These are phyloP conservation scores for Perkinsus marinus DNA, from an alignment of 169 alveolate species.

Conservation along the genomic window DNA sequence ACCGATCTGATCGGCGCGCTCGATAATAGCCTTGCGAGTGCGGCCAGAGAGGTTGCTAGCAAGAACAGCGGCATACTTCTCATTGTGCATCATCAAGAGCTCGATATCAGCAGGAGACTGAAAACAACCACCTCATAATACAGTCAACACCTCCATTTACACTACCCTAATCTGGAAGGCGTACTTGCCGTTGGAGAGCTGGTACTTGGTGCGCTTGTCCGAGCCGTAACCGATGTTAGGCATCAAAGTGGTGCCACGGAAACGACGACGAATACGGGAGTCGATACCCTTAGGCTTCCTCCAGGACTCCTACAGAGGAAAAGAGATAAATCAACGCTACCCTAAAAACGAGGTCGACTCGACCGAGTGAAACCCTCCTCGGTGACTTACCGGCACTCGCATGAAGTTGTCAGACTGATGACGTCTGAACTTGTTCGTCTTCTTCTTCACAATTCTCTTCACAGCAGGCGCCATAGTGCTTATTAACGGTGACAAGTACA, in stretches of 20 bases:
- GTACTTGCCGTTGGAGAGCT: conserved; percentile 81
- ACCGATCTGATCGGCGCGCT: conserved; percentile 84
- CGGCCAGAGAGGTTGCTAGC: conserved; percentile 79
- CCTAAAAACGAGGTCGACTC: not conserved
- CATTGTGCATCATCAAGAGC: conserved; percentile 86
- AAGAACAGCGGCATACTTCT: conserved; percentile 79
- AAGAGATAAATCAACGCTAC: not conserved
- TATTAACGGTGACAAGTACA: not conserved
- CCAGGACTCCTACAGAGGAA: conserved; percentile 69
- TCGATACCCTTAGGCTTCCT: conserved; percentile 95
- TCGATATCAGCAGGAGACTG: conserved; percentile 69
- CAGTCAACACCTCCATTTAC: not conserved
- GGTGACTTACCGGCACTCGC: conserved; percentile 66
- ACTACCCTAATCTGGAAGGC: conserved; percentile 66
- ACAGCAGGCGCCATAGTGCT: conserved; percentile 22
- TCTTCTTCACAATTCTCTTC: conserved; percentile 76
- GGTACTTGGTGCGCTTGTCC: conserved; percentile 76
- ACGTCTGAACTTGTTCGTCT: conserved; percentile 81
- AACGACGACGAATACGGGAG: conserved; percentile 86
- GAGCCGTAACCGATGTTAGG: conserved; percentile 95
- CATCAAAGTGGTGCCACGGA: conserved; percentile 79
- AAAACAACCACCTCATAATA: not conserved
- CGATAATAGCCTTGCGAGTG: conserved; percentile 74
- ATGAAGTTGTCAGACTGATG: conserved; percentile 84
- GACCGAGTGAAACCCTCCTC: not conserved